These are phyloP conservation scores for Nemania diffusa DNA, from an alignment of 2,329 filamentous ascomycete species.

Conservation along the genomic window DNA sequence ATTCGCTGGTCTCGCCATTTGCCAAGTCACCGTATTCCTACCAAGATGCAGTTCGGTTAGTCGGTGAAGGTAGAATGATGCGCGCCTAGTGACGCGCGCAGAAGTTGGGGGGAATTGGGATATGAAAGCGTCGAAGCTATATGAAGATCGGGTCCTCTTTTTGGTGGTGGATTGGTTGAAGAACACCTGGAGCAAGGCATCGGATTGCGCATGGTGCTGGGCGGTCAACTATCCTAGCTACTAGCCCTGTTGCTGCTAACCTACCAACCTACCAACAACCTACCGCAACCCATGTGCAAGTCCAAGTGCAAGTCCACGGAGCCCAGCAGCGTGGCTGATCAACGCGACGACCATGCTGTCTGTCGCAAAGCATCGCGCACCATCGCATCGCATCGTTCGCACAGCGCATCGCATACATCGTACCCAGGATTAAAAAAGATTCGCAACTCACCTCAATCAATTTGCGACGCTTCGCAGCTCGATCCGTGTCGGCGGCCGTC, in stretches of 20 bases:
- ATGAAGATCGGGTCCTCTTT: conserved; percentile 25
- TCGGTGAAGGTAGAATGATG: conserved; percentile 17
- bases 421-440: conserved; percentile 20
- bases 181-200: conserved; percentile 33
- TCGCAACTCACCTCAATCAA: conserved; percentile 59
- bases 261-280: neutral
- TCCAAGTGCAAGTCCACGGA: conserved; percentile 18
- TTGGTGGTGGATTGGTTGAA: conserved; percentile 18
- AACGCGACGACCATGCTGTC: conserved; percentile 23
- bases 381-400: conserved; percentile 15
- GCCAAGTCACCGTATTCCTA: conserved; percentile 60
- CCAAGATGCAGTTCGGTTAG: conserved; percentile 24
- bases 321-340: conserved; percentile 7
- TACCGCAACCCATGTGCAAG: conserved; percentile 28
- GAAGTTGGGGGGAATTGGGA: conserved; percentile 25
- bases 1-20: conserved; percentile 71
- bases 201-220: conserved; percentile 33
- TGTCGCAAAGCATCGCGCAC: conserved; percentile 38
- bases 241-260: conserved; percentile 25
- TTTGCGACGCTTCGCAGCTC: conserved; percentile 66
- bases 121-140: conserved; percentile 22
- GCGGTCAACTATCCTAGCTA: conserved; percentile 20
- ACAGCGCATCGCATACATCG: conserved; percentile 29
- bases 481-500: conserved; percentile 58
- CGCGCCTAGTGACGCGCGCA: conserved; percentile 2